These are phyloP conservation scores for Solanum chmielewskii DNA, from an alignment of 257 asterid species.

Conservation along the genomic window DNA sequence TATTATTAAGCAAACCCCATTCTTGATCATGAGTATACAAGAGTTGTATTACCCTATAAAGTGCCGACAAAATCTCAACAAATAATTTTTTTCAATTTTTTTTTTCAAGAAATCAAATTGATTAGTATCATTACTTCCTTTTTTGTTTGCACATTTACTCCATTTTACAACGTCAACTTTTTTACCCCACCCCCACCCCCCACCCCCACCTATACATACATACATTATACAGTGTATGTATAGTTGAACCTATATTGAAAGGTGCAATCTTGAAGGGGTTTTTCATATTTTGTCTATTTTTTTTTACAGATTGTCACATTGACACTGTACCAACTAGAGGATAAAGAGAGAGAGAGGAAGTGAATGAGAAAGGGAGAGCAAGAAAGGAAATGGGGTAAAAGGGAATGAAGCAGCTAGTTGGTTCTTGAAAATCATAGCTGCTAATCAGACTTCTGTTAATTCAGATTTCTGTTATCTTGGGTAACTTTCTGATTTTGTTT, in stretches of 20 bases:
- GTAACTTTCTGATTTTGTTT: neutral
- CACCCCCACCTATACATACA: neutral
- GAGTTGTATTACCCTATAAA: conserved; percentile 18
- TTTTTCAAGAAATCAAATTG: neutral
- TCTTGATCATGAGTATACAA: conserved; percentile 7
- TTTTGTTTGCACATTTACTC: neutral
- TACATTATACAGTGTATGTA: neutral
- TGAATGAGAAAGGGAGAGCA: neutral
- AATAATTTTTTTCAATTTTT: neutral
- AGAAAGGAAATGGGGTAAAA: conserved; percentile 36
- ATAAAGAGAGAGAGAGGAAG: neutral
- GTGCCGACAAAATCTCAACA: conserved; percentile 14
- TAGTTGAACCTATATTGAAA: neutral
- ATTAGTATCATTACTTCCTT: neutral
- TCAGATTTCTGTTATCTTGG: neutral
- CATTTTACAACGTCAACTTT: neutral
- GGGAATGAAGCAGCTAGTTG: conserved; percentile 40
- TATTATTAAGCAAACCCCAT: neutral
- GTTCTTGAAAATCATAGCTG: conserved; percentile 45
- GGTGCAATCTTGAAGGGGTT: neutral
- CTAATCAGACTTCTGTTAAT: conserved; percentile 32
- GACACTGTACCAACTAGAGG: conserved; percentile 24
- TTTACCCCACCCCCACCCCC: neutral
- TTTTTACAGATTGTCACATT: conserved; percentile 22
- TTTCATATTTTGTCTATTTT: neutral